These are phyloP conservation scores for Zizania palustris DNA, from an alignment of 202 grass and related monocot genomes.

Conservation along the genomic window DNA sequence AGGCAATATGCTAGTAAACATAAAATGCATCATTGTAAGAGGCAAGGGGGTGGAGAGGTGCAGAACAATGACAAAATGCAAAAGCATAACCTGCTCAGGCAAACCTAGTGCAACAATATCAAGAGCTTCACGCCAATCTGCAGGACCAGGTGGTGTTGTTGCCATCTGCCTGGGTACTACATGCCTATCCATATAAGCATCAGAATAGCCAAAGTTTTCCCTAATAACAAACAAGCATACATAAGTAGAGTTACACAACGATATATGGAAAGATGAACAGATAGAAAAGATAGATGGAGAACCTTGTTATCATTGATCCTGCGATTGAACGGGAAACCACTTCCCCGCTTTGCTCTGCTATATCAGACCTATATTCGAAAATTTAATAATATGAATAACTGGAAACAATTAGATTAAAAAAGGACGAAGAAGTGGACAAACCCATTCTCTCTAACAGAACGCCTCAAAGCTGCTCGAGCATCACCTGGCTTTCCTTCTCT, in stretches of 20 bases:
- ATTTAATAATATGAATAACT: no score
- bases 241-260: constrained; percentile 23
- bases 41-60: background rate
- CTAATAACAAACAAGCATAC: constrained; percentile 48
- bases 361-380: constrained; percentile 37
- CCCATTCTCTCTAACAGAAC: constrained; percentile 97
- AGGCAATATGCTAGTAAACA: no score
- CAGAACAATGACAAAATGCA: constrained; percentile 28
- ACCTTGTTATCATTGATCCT: constrained; percentile 79
- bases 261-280: constrained; percentile 22
- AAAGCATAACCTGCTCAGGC: constrained; percentile 78
- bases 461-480: constrained; percentile 89
- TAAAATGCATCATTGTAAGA: background rate
- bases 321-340: constrained; percentile 59
- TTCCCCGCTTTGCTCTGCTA: constrained; percentile 86
- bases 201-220: constrained; percentile 74
- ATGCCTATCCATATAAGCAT: constrained; percentile 46
- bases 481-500: constrained; percentile 95
- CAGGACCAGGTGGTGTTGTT: constrained; percentile 53
- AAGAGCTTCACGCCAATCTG: constrained; percentile 97
- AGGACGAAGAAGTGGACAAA: no score
- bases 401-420: no score
- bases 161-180: constrained; percentile 58
- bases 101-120: constrained; percentile 82
- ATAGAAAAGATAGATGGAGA: constrained; percentile 17